A percentile compares a stretch with the other conserved stretches of the same genome.
Conservation (phyloP, 1,284 basidiomycete genomes). For the Phlebopus sp. region DNA sequence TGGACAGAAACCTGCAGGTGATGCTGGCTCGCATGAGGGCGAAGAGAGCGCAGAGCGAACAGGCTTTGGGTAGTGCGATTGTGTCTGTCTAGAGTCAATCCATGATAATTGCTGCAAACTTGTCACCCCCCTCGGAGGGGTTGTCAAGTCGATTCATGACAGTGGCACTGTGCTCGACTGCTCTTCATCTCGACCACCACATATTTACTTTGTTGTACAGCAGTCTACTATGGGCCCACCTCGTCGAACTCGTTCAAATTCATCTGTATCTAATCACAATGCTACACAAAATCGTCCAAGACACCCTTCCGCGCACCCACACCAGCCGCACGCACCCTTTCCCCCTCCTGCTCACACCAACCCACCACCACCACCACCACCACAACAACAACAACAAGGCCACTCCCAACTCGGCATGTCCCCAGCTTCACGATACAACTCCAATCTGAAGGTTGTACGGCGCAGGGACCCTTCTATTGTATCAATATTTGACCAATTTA, state of each 20-base stretch:
- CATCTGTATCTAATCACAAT: conserved; percentile 20
- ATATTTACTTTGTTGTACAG: conserved; percentile 3
- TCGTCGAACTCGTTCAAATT: conserved; percentile 31
- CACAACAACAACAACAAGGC: conserved; percentile 5
- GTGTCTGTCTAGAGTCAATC: too few relatives aligned
- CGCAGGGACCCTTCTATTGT: conserved; percentile 78
- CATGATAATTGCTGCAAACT: too few relatives aligned
- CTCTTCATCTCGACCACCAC: neutral
- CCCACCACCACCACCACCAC: conserved; percentile 10
- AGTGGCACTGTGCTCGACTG: neutral
- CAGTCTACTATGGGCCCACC: conserved; percentile 22
- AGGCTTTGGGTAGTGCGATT: too few relatives aligned
- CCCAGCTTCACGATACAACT: conserved; percentile 57
- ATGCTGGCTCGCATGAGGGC: too few relatives aligned
- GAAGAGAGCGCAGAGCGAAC: too few relatives aligned
- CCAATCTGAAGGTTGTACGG: conserved; percentile 82
- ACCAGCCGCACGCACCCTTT: neutral
- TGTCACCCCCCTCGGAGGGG: neutral
- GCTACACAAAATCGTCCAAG: conserved; percentile 5
- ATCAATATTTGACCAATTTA: conserved; percentile 82
- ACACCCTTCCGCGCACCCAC: conserved; percentile 2
- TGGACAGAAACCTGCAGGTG: too few relatives aligned
- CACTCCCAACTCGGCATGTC: conserved; percentile 44
- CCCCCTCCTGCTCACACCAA: neutral
- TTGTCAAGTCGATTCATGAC: neutral